Conservation (phyloP, 2,329 filamentous ascomycete genomes). For the Hypoxylon sp. region DNA sequence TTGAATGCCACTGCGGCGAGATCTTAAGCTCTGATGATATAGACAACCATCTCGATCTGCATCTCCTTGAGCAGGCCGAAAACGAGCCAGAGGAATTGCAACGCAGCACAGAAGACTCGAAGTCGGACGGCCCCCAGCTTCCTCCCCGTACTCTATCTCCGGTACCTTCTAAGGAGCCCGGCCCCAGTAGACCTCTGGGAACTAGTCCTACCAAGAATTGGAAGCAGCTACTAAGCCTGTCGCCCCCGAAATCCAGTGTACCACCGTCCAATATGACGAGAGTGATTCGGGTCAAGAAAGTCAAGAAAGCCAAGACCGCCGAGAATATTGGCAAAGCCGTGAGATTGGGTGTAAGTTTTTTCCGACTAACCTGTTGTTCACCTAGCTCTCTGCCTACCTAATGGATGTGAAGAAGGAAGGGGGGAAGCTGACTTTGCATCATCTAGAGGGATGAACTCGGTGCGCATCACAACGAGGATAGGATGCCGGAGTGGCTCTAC, state of each 20-base stretch:
- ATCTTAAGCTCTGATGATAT: slow-evolving; percentile 67
- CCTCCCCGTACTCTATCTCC: neutral
- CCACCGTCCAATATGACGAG: neutral
- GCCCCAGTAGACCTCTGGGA: neutral
- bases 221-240: slow-evolving; percentile 52
- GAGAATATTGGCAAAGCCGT: slow-evolving; percentile 37
- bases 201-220: slow-evolving; percentile 33
- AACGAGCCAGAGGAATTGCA: slow-evolving; percentile 48
- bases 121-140: slow-evolving; percentile 6
- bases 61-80: slow-evolving; percentile 66
- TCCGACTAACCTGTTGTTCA: neutral
- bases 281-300: slow-evolving; percentile 40
- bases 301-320: slow-evolving; percentile 25
- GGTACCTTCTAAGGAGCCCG: slow-evolving; percentile 3
- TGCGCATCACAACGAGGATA: slow-evolving; percentile 78
- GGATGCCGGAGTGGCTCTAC: slow-evolving; percentile 80
- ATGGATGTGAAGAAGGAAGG: neutral
- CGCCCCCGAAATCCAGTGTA: slow-evolving; percentile 4
- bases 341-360: slow-evolving; percentile 55
- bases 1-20: slow-evolving; percentile 73
- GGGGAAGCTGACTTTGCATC: slow-evolving; percentile 26
- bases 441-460: slow-evolving; percentile 75
- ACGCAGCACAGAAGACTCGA: slow-evolving; percentile 6
- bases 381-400: neutral
- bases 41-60: slow-evolving; percentile 72